Evolutionary conservation across 106 monocot genomes (phyloP).

Genomic region (Dendrobium nobile): DNA sequence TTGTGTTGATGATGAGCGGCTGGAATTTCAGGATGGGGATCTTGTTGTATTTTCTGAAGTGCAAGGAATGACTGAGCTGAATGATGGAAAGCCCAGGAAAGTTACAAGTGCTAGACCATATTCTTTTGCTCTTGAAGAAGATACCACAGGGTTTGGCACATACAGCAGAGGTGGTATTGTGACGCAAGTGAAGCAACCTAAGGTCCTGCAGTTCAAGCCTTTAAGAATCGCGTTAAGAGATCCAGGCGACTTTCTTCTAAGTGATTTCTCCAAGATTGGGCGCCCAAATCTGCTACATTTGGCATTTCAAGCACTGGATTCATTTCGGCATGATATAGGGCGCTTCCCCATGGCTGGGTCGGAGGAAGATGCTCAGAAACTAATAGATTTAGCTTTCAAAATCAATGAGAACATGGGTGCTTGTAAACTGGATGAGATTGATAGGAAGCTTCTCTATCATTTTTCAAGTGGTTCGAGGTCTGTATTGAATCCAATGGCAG

Average conservation of each 20-base stretch:
- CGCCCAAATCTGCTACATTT: slow-evolving; percentile 63
- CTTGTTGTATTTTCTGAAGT: slow-evolving; percentile 87
- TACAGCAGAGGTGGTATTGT: slow-evolving; percentile 85
- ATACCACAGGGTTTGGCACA: slow-evolving; percentile 59
- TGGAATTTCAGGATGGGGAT: slow-evolving; percentile 95
- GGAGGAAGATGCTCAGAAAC: slow-evolving; percentile 51
- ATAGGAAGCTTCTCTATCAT: slow-evolving; percentile 50
- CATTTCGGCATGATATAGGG: slow-evolving; percentile 49
- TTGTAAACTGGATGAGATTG: slow-evolving; percentile 40
- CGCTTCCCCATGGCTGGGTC: slow-evolving; percentile 73
- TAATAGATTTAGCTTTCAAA: slow-evolving; percentile 34
- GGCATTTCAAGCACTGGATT: slow-evolving; percentile 90
- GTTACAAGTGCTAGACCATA: slow-evolving; percentile 54
- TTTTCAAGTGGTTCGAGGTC: slow-evolving; percentile 77
- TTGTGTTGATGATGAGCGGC: slow-evolving; percentile 86
- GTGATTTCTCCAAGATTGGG: slow-evolving; percentile 89
- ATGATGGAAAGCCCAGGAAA: slow-evolving; percentile 91
- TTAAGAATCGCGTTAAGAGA: slow-evolving; percentile 61
- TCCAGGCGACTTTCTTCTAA: slow-evolving; percentile 82
- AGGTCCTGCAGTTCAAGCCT: slow-evolving; percentile 62
- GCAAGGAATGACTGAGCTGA: slow-evolving; percentile 77
- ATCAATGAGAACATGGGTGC: slow-evolving; percentile 57
- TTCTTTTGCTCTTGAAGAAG: slow-evolving; percentile 82
- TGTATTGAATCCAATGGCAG: slow-evolving; percentile 92
- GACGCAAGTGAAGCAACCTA: slow-evolving; percentile 87